Evolutionary conservation across 1,284 basidiomycete species (phyloP).

Genomic region (Phlebopus sp.): DNA sequence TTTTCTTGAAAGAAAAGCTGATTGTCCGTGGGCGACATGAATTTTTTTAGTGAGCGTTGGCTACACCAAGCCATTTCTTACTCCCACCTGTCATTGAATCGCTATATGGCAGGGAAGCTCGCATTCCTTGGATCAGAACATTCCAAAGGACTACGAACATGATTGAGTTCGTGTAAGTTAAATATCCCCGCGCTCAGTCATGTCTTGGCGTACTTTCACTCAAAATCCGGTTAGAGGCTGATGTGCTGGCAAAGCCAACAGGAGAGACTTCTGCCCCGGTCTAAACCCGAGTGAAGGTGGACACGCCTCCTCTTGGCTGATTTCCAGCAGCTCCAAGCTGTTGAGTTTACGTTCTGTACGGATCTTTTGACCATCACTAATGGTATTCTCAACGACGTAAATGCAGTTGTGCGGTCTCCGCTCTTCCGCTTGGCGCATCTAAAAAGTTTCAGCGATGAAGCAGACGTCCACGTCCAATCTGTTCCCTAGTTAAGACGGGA

Average conservation of each 20-base stretch:
- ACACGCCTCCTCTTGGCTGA: background rate
- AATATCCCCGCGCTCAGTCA: background rate
- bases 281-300: conserved; percentile 19
- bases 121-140: too few relatives aligned
- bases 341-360: conserved; percentile 1
- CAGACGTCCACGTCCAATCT: background rate
- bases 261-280: conserved; percentile 11
- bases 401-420: conserved; percentile 10
- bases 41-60: background rate
- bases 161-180: background rate
- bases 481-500: background rate
- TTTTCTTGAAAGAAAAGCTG: background rate
- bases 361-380: conserved; percentile 3
- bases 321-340: background rate
- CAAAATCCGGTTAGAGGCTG: conserved; percentile 7
- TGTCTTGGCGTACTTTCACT: conserved; percentile 9
- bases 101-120: too few relatives aligned
- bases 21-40: background rate
- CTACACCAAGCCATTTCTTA: background rate
- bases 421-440: conserved; percentile 15
- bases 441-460: conserved; percentile 11
- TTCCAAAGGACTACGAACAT: background rate
- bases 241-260: background rate
- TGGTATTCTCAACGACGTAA: conserved; percentile 3
- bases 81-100: background rate